Percentiles rank a stretch among this genome's conserved stretches.
Evolutionary conservation across 768 basidiomycete genomes (phyloP).

Genomic region (Tricholoma sp.): DNA sequence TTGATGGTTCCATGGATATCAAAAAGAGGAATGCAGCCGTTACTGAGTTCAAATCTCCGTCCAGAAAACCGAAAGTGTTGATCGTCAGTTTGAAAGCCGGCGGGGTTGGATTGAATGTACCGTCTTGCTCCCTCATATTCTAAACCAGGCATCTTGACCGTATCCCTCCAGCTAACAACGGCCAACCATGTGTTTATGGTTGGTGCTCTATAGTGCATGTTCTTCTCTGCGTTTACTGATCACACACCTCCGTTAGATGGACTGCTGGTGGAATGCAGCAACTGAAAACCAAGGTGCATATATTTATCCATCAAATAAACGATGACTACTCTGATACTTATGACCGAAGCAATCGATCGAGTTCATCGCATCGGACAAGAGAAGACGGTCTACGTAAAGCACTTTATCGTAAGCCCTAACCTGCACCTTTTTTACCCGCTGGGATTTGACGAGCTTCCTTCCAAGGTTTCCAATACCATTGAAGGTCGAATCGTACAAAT

Average conservation of each 20-base stretch:
- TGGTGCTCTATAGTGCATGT: conserved; percentile 10
- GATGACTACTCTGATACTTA: neutral
- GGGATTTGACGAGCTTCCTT: neutral
- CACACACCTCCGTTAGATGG: conserved; percentile 53
- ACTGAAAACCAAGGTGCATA: conserved; percentile 71
- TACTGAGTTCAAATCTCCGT: conserved; percentile 66
- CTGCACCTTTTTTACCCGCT: neutral
- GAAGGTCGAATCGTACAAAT: conserved; percentile 77
- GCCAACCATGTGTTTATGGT: conserved; percentile 90
- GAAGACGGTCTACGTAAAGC: conserved; percentile 76
- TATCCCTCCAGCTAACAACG: conserved; percentile 49
- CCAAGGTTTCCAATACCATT: conserved; percentile 66
- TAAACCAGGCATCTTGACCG: neutral
- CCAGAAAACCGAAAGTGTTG: conserved; percentile 68
- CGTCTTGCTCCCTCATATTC: conserved; percentile 14
- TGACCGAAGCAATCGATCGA: conserved; percentile 64
- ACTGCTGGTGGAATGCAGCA: conserved; percentile 90
- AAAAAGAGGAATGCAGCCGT: conserved; percentile 75
- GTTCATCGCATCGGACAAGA: conserved; percentile 85
- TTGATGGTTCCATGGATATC: conserved; percentile 91
- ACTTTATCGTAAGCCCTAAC: conserved; percentile 62
- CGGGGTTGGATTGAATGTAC: conserved; percentile 84
- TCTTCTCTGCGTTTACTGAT: conserved; percentile 3
- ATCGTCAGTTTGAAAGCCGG: conserved; percentile 85
- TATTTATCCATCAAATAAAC: neutral